Base-by-base conservation (phyloP, 805 yeast species). In the Kodamaea laetipori region DNA sequence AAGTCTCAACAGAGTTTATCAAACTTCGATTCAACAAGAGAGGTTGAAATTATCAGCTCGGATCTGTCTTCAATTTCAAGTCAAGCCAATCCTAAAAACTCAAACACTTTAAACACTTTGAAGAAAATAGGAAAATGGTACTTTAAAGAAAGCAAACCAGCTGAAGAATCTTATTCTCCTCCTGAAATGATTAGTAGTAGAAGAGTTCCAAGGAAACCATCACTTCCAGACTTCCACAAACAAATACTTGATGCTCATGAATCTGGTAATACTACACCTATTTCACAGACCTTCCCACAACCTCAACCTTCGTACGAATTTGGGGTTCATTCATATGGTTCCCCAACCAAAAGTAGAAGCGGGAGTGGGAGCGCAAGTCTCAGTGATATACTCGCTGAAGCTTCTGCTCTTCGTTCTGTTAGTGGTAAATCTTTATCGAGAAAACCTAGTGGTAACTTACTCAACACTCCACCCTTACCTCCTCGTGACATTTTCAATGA, bases 61-160 rank as follows among this genome's bases (percentile, higher is more conserved):
- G 31, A 23, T 7, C 35, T 23, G 12, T 26, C 30, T 5, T 28
- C 18, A 23, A 34, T 8, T 11, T 15, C 30, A 19, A 42, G 28
- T 7, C 34, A 30, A 19, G 17, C 17, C 10, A 30, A 33, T 13
- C 19, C 45, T 17, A 35, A 35, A 19, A 40, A 26, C 25, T 40
- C 43, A 11, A 12, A 53, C 1, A 52, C 63, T 7, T 52, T 56
- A 30, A 61, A 55, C 34, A 64, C 87, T 0, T 63, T 82, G 37
- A 76, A 72, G 45, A 84, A 80, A 53, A 60, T 86, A 6, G 86
- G 86, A 1, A 81, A 77, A 48, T 83, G 92, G 88, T 85, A 85
- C 52, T 73, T 72, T 41, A 79, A 73, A 26, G 76, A 76, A 43
- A 76, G 69, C 16, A 44, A 56, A 31, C 32, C 39, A 37, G 18